These are phyloP conservation scores for Ilyonectria destructans DNA, from an alignment of 2,329 filamentous ascomycete genomes.

Conservation along the genomic window DNA sequence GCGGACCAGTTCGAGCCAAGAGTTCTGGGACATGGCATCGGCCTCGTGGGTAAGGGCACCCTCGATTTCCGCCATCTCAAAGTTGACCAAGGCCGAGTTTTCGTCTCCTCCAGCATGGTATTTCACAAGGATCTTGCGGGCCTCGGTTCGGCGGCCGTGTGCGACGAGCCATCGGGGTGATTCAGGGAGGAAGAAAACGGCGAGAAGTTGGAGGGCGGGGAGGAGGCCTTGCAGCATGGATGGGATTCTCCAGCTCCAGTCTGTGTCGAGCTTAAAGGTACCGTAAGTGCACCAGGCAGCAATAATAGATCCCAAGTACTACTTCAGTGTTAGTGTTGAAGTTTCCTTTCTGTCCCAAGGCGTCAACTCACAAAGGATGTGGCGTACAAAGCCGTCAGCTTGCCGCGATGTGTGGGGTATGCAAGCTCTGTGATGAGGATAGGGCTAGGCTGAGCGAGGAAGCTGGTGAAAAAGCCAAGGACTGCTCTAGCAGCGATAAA, in stretches of 20 bases:
- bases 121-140: conserved; percentile 56
- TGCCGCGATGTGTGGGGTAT: conserved; percentile 54
- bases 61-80: conserved; percentile 61
- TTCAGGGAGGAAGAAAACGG: conserved; percentile 49
- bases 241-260: conserved; percentile 50
- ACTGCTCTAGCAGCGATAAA: conserved; percentile 54
- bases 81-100: conserved; percentile 57
- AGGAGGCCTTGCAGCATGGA: conserved; percentile 46
- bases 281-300: conserved; percentile 51
- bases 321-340: background rate
- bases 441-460: conserved; percentile 53
- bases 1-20: conserved; percentile 56
- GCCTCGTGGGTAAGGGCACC: conserved; percentile 53
- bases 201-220: conserved; percentile 44
- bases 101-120: conserved; percentile 62
- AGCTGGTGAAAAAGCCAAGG: conserved; percentile 52
- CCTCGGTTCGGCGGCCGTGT: conserved; percentile 53
- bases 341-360: no score
- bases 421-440: conserved; percentile 55
- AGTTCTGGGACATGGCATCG: conserved; percentile 55
- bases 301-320: conserved; percentile 51
- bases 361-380: conserved; percentile 47
- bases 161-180: conserved; percentile 53
- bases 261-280: conserved; percentile 43
- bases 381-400: conserved; percentile 54